Conservation (phyloP, 2,329 filamentous ascomycete genomes). For the Sporothrix humicola region DNA sequence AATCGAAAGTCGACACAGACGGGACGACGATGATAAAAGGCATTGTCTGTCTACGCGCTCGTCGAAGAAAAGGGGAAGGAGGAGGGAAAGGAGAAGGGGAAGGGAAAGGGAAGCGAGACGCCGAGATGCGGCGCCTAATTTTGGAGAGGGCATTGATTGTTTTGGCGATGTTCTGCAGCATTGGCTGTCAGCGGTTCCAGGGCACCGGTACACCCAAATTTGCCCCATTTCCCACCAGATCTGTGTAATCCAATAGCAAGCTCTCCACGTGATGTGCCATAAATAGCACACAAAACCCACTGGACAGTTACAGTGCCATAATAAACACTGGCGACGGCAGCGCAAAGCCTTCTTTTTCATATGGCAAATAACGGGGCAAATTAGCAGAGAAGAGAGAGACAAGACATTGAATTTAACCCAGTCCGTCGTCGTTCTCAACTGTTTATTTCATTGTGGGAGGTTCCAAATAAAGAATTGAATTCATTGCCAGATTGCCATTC, state of each 20-base stretch:
- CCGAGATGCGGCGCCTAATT: conserved; percentile 22
- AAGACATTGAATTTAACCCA: not conserved
- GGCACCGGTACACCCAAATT: not conserved
- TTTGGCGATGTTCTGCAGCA: conserved; percentile 10
- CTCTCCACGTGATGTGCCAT: conserved; percentile 32
- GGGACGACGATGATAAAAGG: not conserved
- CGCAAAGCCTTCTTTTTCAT: not conserved
- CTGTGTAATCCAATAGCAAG: not conserved
- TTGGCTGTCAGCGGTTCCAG: not conserved
- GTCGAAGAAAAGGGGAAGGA: not conserved
- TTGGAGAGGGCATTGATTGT: not conserved
- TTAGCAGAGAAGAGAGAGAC: not conserved
- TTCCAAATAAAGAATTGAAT: conserved; percentile 14
- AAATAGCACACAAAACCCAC: conserved; percentile 29
- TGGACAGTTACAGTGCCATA: not conserved
- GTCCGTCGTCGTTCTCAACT: too few species aligned
- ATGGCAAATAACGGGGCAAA: conserved; percentile 26
- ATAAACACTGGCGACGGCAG: not conserved
- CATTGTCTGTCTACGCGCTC: not conserved
- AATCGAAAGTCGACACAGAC: not conserved
- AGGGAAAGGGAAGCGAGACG: conserved; percentile 24
- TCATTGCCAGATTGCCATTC: not conserved
- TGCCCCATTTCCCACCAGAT: not conserved
- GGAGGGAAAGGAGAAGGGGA: not conserved
- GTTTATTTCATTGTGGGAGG: not conserved